These are phyloP conservation scores for Penicillium manginii DNA, from an alignment of 495 filamentous ascomycete genomes.

Conservation along the genomic window DNA sequence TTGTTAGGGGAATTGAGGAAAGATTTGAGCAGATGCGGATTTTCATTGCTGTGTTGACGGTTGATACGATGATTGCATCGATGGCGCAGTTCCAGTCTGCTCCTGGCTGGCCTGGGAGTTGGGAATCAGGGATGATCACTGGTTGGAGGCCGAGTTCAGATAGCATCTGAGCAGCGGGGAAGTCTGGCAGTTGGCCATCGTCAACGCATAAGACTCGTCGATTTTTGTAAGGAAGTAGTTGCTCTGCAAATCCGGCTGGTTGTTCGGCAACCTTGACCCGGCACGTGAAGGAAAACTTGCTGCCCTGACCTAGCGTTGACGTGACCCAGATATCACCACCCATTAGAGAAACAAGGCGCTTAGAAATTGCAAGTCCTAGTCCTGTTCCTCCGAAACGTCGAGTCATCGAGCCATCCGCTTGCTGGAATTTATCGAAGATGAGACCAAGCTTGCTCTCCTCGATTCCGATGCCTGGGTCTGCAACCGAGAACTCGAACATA, in stretches of 20 bases:
- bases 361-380: constrained; percentile 75
- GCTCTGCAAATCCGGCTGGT: constrained; percentile 71
- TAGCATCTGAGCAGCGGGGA: constrained; percentile 73
- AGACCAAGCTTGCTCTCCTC: constrained; percentile 69
- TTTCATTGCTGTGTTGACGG: constrained; percentile 78
- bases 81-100: constrained; percentile 61
- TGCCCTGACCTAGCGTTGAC: constrained; percentile 80
- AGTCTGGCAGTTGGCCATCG: constrained; percentile 67
- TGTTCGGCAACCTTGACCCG: constrained; percentile 73
- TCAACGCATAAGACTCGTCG: constrained; percentile 87
- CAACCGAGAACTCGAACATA: constrained; percentile 57
- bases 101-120: constrained; percentile 49
- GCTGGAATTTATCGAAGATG: constrained; percentile 82
- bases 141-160: constrained; percentile 71
- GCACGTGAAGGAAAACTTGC: constrained; percentile 86
- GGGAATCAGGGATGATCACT: constrained; percentile 63
- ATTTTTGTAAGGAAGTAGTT: constrained; percentile 75
- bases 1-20: constrained; percentile 87
- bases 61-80: constrained; percentile 90
- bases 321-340: constrained; percentile 85
- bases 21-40: constrained; percentile 78
- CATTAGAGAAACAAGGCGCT: constrained; percentile 78
- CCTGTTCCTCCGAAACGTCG: constrained; percentile 79
- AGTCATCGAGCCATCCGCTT: constrained; percentile 93
- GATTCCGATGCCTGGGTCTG: constrained; percentile 84